Conservation (phyloP, 768 basidiomycete genomes). For the Boletus sensibilis region DNA sequence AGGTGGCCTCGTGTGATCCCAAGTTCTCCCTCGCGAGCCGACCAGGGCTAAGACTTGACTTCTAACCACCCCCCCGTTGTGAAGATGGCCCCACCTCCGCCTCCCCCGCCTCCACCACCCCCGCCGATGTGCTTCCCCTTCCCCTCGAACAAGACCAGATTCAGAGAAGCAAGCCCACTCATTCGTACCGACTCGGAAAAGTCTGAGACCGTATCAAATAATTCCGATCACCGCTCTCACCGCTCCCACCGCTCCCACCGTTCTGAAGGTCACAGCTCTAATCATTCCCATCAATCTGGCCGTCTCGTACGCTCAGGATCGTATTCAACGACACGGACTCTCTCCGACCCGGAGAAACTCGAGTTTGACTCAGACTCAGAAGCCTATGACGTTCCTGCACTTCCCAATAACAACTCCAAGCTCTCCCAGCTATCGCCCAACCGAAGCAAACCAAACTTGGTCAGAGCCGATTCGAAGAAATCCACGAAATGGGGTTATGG, state of each 20-base stretch:
- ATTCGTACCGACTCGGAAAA: slow-evolving; percentile 40
- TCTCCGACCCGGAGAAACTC: slow-evolving; percentile 47
- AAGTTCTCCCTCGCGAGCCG: slow-evolving; percentile 14
- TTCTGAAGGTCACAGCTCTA: slow-evolving; percentile 24
- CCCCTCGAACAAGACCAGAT: slow-evolving; percentile 29
- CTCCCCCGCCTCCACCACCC: slow-evolving; percentile 49
- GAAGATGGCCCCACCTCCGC: slow-evolving; percentile 49
- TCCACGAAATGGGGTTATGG: slow-evolving; percentile 67
- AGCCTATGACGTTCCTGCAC: slow-evolving; percentile 44
- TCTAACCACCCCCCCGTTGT: slow-evolving; percentile 22
- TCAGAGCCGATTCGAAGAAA: slow-evolving; percentile 56
- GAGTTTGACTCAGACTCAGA: slow-evolving; percentile 64
- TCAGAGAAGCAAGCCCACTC: slow-evolving; percentile 32
- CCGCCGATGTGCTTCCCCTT: slow-evolving; percentile 65
- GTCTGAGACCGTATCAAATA: slow-evolving; percentile 43
- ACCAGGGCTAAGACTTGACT: slow-evolving; percentile 20
- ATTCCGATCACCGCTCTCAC: slow-evolving; percentile 27
- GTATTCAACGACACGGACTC: slow-evolving; percentile 41
- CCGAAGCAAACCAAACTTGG: slow-evolving; percentile 43
- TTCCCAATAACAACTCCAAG: slow-evolving; percentile 37
- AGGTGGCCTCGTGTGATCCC: slow-evolving; percentile 31
- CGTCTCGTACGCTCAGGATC: slow-evolving; percentile 42
- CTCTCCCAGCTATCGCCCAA: slow-evolving; percentile 41
- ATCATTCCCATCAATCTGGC: slow-evolving; percentile 22
- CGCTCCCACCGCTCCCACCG: slow-evolving; percentile 31